These are phyloP conservation scores for Polytrichum formosum DNA, from an alignment of 225 moss, liverwort and hornwort species.

Conservation along the genomic window DNA sequence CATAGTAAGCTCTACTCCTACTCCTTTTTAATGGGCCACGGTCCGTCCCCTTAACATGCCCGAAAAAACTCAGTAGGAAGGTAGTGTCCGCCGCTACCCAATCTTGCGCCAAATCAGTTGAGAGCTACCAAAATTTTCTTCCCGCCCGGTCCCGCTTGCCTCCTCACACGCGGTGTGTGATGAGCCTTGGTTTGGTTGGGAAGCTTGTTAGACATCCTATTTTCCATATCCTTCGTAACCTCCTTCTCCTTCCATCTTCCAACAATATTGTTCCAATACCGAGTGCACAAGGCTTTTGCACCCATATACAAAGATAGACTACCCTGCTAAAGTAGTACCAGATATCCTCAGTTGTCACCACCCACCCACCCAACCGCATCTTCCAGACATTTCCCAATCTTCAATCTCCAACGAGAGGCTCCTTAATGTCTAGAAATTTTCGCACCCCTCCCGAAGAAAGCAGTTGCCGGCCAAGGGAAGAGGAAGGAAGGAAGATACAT, in stretches of 20 bases:
- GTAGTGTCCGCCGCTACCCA: constrained; percentile 11
- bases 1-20: constrained; percentile 8
- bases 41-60: not conserved
- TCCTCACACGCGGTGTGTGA: not conserved
- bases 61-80: constrained; percentile 6
- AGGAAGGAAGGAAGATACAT: no score
- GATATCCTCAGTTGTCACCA: not conserved
- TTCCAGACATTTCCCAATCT: no score
- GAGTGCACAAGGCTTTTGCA: constrained; percentile 35
- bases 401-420: no score
- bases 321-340: constrained; percentile 12
- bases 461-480: no score
- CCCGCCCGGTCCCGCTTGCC: constrained; percentile 1
- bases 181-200: not conserved
- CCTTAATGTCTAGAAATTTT: no score
- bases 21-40: constrained; percentile 2
- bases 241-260: constrained; percentile 10
- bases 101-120: constrained; percentile 10
- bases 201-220: no score
- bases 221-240: not conserved
- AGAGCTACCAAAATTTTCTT: constrained; percentile 34
- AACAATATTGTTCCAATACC: constrained; percentile 25
- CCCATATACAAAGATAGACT: constrained; percentile 28
- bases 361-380: not conserved
- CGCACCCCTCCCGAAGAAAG: no score